Percentiles rank a stretch among this genome's conserved stretches.
These are phyloP conservation scores for Puccinia coronata DNA, from an alignment of 1,284 basidiomycete species.

Conservation along the genomic window DNA sequence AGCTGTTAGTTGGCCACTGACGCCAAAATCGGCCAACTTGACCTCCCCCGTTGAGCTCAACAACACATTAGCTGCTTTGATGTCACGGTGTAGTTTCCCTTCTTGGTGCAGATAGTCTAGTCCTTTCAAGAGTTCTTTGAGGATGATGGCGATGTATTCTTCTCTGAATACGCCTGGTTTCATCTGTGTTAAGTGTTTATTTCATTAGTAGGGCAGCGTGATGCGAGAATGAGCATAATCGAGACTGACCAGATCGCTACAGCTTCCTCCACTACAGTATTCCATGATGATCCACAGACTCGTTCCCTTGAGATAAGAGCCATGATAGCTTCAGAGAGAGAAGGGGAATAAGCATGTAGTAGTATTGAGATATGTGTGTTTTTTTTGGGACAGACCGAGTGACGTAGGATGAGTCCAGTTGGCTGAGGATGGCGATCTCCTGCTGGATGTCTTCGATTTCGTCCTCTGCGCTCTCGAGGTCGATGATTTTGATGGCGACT, in stretches of 20 bases:
- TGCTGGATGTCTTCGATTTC: slow-evolving; percentile 99
- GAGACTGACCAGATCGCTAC: slow-evolving; percentile 62
- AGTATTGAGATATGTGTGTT: background rate
- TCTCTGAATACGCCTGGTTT: slow-evolving; percentile 95
- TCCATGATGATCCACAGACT: slow-evolving; percentile 99
- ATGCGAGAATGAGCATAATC: background rate
- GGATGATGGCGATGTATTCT: slow-evolving; percentile 97
- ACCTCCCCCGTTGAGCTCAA: slow-evolving; percentile 93
- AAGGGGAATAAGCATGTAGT: slow-evolving; percentile 46
- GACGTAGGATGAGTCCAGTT: slow-evolving; percentile 90
- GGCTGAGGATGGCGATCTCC: slow-evolving; percentile 97
- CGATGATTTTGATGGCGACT: slow-evolving; percentile 86
- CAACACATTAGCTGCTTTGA: slow-evolving; percentile 96
- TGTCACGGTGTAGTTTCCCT: slow-evolving; percentile 95
- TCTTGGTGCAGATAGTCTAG: slow-evolving; percentile 94
- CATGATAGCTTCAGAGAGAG: slow-evolving; percentile 75
- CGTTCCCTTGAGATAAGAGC: slow-evolving; percentile 89
- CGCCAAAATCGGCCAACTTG: slow-evolving; percentile 97
- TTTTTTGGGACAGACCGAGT: slow-evolving; percentile 66
- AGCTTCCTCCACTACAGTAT: slow-evolving; percentile 67
- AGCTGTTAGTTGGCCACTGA: slow-evolving; percentile 90
- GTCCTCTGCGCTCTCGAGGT: slow-evolving; percentile 96
- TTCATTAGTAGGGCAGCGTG: background rate
- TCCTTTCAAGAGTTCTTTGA: slow-evolving; percentile 78
- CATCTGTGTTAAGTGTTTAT: slow-evolving; percentile 67